These are phyloP conservation scores for Exophiala sideris DNA, from an alignment of 2,329 filamentous ascomycete species.

Conservation along the genomic window DNA sequence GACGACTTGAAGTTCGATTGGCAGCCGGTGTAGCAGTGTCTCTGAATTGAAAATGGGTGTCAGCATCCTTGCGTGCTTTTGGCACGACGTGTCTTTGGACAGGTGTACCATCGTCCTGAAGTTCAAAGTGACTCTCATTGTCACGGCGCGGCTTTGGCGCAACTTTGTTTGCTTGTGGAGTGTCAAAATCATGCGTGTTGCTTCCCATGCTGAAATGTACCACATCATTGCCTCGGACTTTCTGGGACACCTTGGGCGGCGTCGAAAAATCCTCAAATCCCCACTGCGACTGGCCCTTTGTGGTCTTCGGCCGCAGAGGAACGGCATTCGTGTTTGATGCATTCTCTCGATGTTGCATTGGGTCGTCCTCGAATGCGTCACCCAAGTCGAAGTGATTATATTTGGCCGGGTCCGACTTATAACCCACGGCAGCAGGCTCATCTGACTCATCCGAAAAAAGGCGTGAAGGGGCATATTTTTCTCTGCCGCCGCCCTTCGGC, in stretches of 20 bases:
- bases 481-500: slow-evolving; percentile 48
- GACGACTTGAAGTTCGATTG: slow-evolving; percentile 29
- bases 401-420: slow-evolving; percentile 70
- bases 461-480: slow-evolving; percentile 51
- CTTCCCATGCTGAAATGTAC: slow-evolving; percentile 75
- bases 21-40: slow-evolving; percentile 58
- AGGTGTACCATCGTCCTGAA: slow-evolving; percentile 63
- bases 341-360: slow-evolving; percentile 25
- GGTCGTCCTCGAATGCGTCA: slow-evolving; percentile 36
- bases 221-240: slow-evolving; percentile 64
- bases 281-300: slow-evolving; percentile 67
- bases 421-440: slow-evolving; percentile 46
- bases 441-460: slow-evolving; percentile 53
- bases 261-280: slow-evolving; percentile 84
- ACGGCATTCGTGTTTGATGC: slow-evolving; percentile 29
- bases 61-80: slow-evolving; percentile 69
- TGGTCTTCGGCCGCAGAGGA: slow-evolving; percentile 20
- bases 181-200: slow-evolving; percentile 51
- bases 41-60: slow-evolving; percentile 77
- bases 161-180: slow-evolving; percentile 30
- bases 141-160: slow-evolving; percentile 66
- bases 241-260: slow-evolving; percentile 69
- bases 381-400: slow-evolving; percentile 83
- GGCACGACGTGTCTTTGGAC: slow-evolving; percentile 32
- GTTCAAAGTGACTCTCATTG: slow-evolving; percentile 77